Percentiles rank a stretch among this genome's conserved stretches.
phyloP scores from a whole-genome alignment of 495 filamentous ascomycete species.

The Daldinia caldariorum region DNA sequence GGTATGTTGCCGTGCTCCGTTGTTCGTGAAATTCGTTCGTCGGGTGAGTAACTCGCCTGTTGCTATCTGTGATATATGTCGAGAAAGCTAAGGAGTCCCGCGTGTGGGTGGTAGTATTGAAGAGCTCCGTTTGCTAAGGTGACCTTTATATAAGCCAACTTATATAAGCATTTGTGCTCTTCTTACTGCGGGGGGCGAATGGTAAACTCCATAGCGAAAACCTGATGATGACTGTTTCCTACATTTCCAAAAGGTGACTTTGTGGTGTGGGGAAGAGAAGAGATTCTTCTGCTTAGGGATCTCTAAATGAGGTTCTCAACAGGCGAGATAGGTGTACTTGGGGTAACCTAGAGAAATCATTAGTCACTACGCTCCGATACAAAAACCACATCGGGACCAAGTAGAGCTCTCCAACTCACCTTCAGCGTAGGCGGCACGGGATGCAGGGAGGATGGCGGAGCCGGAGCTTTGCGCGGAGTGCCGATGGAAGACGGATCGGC shows the following conservation, averaged over 20 bases:
- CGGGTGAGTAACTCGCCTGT: neutral
- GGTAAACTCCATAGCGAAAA: neutral
- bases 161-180: too few relatives aligned
- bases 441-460: conserved; percentile 31
- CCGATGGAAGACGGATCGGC: conserved; percentile 37
- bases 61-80: neutral
- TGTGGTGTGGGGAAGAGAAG: neutral
- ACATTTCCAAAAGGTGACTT: neutral
- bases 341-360: conserved; percentile 14
- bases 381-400: neutral
- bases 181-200: neutral
- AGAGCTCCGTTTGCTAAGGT: too few relatives aligned
- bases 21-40: conserved; percentile 12
- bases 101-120: neutral
- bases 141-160: too few relatives aligned
- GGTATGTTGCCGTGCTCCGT: conserved; percentile 1
- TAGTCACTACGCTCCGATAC: neutral
- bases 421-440: conserved; percentile 29
- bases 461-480: conserved; percentile 43
- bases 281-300: neutral
- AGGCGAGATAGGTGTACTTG: conserved; percentile 38
- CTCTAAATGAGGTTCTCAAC: conserved; percentile 39
- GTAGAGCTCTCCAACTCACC: conserved; percentile 24
- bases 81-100: neutral
- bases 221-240: neutral